These are phyloP conservation scores for Cryphonectria nitschkei DNA, from an alignment of 2,329 filamentous ascomycete species.

Conservation along the genomic window DNA sequence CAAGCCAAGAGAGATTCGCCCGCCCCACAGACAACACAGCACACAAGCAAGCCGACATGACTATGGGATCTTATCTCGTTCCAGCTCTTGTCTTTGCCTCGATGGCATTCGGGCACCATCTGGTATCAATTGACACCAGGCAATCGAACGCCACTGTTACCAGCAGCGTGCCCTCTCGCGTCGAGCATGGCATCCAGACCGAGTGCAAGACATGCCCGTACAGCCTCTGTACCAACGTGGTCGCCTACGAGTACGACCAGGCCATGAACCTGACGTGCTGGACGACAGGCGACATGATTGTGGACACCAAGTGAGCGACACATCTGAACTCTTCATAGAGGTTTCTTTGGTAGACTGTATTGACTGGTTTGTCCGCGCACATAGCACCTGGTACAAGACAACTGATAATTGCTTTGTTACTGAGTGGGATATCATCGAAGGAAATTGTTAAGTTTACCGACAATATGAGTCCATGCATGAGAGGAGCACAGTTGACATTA, in stretches of 20 bases:
- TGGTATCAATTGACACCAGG: conserved; percentile 1
- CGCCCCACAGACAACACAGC: not conserved
- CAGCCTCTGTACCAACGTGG: conserved; percentile 22
- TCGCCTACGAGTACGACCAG: conserved; percentile 9
- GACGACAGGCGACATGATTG: conserved; percentile 26
- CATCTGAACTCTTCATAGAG: too few relatives aligned
- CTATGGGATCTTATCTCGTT: not conserved
- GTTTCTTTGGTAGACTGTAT: not conserved
- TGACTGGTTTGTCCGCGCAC: not conserved
- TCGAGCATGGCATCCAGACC: conserved; percentile 24
- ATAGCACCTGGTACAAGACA: conserved; percentile 25
- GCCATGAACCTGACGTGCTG: conserved; percentile 25
- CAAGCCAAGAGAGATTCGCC: not conserved
- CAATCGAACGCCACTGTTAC: conserved; percentile 14
- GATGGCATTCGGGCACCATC: conserved; percentile 2
- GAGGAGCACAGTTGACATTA: not conserved
- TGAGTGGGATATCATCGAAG: conserved; percentile 27
- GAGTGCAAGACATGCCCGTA: conserved; percentile 29
- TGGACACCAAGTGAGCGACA: conserved; percentile 23
- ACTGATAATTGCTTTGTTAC: conserved; percentile 26
- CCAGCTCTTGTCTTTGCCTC: conserved; percentile 11
- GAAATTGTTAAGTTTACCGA: conserved; percentile 20
- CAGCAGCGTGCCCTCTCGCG: conserved; percentile 15
- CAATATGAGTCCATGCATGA: not conserved
- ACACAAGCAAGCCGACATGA: not conserved